Conservation (phyloP, 2,329 filamentous ascomycete genomes). For the Claviceps citrina region DNA sequence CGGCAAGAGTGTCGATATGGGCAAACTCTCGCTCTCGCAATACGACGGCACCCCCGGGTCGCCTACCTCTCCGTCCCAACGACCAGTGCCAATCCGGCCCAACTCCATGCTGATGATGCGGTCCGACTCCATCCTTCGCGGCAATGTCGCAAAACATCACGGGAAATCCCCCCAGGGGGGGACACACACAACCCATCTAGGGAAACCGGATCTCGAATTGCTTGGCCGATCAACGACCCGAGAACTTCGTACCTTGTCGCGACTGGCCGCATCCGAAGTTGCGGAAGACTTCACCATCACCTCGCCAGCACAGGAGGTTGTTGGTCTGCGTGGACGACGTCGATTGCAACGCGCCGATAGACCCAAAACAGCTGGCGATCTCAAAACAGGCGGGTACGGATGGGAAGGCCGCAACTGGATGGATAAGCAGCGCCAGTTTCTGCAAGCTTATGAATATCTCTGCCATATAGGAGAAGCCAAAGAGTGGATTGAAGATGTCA, state of each 20-base stretch:
- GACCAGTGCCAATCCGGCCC: constrained; percentile 32
- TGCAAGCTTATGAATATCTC: constrained; percentile 95
- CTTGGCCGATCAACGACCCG: constrained; percentile 80
- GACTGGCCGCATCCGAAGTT: constrained; percentile 58
- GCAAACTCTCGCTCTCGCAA: constrained; percentile 36
- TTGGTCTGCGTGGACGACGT: constrained; percentile 70
- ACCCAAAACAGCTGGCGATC: constrained; percentile 28
- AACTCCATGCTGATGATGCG: constrained; percentile 46
- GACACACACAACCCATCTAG: constrained; percentile 31
- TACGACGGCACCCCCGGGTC: constrained; percentile 23
- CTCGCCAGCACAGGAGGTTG: constrained; percentile 67
- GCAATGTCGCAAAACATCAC: constrained; percentile 17
- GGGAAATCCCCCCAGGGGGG: constrained; percentile 17
- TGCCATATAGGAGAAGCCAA: constrained; percentile 98
- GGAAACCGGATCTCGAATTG: constrained; percentile 59
- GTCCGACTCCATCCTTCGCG: constrained; percentile 34
- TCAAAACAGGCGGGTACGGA: constrained; percentile 40
- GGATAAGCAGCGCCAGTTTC: constrained; percentile 92
- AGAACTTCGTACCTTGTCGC: constrained; percentile 75
- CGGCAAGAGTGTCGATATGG: constrained; percentile 50
- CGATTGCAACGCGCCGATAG: constrained; percentile 60
- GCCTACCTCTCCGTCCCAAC: constrained; percentile 27
- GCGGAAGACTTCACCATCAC: constrained; percentile 70
- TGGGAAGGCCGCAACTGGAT: constrained; percentile 91
- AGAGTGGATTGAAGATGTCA: constrained; percentile 93